phyloP scores from a whole-genome alignment of 2,329 filamentous ascomycete genomes.

The Apiospora hydei region DNA sequence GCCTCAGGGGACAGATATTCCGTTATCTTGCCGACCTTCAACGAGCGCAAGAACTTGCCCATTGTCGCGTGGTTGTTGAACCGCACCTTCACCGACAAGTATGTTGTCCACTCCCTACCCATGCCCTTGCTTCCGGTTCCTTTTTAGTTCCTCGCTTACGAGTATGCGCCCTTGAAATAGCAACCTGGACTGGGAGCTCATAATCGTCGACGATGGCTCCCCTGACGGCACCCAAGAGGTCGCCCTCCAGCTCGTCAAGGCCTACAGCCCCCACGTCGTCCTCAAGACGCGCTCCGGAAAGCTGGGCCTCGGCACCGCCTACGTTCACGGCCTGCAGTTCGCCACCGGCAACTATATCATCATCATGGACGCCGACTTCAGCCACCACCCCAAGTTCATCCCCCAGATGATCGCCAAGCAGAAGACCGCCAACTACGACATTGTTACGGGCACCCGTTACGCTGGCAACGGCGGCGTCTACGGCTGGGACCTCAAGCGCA shows the following conservation, averaged over 20 bases:
- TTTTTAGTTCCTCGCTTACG: not conserved
- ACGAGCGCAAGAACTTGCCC: slow-evolving; percentile 95
- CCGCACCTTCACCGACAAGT: slow-evolving; percentile 90
- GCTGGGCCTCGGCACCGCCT: slow-evolving; percentile 94
- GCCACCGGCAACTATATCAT: slow-evolving; percentile 93
- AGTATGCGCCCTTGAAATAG: slow-evolving; percentile 52
- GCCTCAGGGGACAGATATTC: slow-evolving; percentile 80
- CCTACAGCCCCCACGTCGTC: slow-evolving; percentile 80
- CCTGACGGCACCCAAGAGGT: slow-evolving; percentile 94
- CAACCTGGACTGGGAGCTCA: slow-evolving; percentile 94
- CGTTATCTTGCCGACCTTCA: slow-evolving; percentile 97
- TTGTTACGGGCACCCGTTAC: slow-evolving; percentile 96
- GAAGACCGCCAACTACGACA: slow-evolving; percentile 82
- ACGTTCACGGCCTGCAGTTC: slow-evolving; percentile 92
- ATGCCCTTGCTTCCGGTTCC: not conserved
- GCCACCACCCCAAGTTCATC: slow-evolving; percentile 99
- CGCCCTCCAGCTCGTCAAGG: slow-evolving; percentile 87
- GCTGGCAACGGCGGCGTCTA: slow-evolving; percentile 88
- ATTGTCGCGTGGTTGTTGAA: slow-evolving; percentile 95
- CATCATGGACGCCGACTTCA: slow-evolving; percentile 99
- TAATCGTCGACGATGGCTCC: slow-evolving; percentile 97
- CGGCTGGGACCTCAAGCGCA: slow-evolving; percentile 95
- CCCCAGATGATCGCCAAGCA: slow-evolving; percentile 89
- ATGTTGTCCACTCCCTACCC: slow-evolving; percentile 41
- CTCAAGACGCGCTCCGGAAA: slow-evolving; percentile 92